Percentiles rank a stretch among this genome's conserved stretches.
Conservation (phyloP, 148 eudicot genomes). For the Diospyros kaki region DNA sequence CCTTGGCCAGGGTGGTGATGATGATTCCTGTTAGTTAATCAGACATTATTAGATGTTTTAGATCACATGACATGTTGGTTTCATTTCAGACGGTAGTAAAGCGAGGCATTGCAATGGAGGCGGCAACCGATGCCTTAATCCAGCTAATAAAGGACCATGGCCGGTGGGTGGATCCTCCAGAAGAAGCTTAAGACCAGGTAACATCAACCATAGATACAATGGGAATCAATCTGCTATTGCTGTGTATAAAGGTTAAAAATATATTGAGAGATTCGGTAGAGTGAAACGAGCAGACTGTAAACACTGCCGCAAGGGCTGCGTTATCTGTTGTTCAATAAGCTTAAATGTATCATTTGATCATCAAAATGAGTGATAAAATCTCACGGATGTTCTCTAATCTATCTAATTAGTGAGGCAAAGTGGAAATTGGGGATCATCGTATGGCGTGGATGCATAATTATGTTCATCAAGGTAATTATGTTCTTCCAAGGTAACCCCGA, state of each 20-base stretch:
- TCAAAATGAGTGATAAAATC: too few relatives aligned
- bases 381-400: too few relatives aligned
- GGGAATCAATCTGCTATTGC: not conserved
- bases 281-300: too few relatives aligned
- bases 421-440: too few relatives aligned
- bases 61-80: not conserved
- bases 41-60: not conserved
- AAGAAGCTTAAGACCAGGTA: conserved; percentile 45
- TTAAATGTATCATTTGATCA: too few relatives aligned
- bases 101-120: conserved; percentile 83
- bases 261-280: not conserved
- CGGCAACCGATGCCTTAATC: conserved; percentile 86
- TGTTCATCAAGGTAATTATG: too few relatives aligned
- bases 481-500: too few relatives aligned
- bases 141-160: conserved; percentile 83
- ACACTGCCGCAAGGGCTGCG: too few relatives aligned
- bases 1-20: not conserved
- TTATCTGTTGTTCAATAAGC: too few relatives aligned
- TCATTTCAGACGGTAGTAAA: conserved; percentile 69
- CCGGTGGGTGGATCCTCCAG: conserved; percentile 90
- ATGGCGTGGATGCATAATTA: too few relatives aligned
- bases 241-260: not conserved
- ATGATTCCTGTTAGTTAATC: not conserved
- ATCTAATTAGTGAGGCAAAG: too few relatives aligned
- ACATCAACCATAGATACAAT: not conserved